Percentiles rank a stretch among this genome's conserved stretches.
phyloP scores from a whole-genome alignment of 495 filamentous ascomycete species.

The Aeminium ludgeri region DNA sequence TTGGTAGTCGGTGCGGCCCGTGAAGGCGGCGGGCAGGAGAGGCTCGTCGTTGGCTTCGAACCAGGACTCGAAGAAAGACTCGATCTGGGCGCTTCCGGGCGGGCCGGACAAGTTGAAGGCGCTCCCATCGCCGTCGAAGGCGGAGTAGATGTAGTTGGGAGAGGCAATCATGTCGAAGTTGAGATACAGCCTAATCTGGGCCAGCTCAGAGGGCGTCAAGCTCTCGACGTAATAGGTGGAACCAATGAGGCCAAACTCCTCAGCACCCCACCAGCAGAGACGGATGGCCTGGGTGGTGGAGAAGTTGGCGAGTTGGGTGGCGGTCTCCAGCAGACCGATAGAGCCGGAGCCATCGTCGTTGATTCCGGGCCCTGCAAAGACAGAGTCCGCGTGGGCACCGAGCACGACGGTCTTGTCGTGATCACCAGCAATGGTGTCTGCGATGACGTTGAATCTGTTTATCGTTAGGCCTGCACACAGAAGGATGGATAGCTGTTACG shows the following conservation, averaged over 20 bases:
- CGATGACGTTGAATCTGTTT: conserved; percentile 44
- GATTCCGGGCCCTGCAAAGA: conserved; percentile 44
- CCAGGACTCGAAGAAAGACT: conserved; percentile 46
- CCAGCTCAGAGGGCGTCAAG: conserved; percentile 29
- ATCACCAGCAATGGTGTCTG: conserved; percentile 47
- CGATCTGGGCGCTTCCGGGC: conserved; percentile 43
- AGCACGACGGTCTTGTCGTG: conserved; percentile 44
- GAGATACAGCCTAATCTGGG: conserved; percentile 48
- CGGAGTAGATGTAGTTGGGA: conserved; percentile 49
- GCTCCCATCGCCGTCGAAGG: conserved; percentile 56
- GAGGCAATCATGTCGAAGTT: conserved; percentile 70
- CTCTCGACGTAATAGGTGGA: conserved; percentile 40
- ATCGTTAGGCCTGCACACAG: background rate
- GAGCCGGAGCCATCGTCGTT: conserved; percentile 54
- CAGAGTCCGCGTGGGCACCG: conserved; percentile 55
- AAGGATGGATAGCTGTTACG: background rate
- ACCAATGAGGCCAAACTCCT: conserved; percentile 51
- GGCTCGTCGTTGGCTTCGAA: conserved; percentile 30
- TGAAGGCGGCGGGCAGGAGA: conserved; percentile 37
- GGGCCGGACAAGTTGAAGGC: conserved; percentile 46
- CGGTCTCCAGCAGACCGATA: conserved; percentile 46
- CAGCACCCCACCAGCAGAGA: conserved; percentile 54
- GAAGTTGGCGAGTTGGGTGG: conserved; percentile 41
- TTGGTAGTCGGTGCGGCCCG: conserved; percentile 51
- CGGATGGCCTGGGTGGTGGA: conserved; percentile 47